phyloP scores from a whole-genome alignment of 2,329 filamentous ascomycete genomes.

The Aspergillus tanneri region DNA sequence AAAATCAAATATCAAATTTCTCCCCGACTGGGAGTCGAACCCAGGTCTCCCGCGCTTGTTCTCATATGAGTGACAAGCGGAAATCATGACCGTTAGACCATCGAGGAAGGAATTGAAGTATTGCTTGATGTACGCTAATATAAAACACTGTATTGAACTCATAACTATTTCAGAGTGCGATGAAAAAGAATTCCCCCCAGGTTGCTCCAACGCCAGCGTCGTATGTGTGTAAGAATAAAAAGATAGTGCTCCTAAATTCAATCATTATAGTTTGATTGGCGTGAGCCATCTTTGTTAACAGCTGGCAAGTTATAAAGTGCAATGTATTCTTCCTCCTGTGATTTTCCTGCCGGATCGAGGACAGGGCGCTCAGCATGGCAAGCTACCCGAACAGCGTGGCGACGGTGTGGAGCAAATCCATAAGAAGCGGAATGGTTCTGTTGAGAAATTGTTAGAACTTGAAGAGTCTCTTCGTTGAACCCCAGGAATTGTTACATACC shows the following conservation, averaged over 20 bases:
- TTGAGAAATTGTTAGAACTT: conserved; percentile 2
- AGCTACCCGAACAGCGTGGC: conserved; percentile 55
- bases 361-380: conserved; percentile 49
- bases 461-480: background rate
- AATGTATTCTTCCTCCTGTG: conserved; percentile 56
- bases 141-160: background rate
- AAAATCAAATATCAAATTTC: no score
- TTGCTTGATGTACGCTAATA: background rate
- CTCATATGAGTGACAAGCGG: no score
- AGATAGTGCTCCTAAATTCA: background rate
- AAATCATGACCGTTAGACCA: no score
- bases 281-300: conserved; percentile 57
- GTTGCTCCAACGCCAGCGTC: conserved; percentile 1
- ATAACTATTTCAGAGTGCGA: background rate
- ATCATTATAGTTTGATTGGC: conserved; percentile 60
- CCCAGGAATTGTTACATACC: conserved; percentile 36
- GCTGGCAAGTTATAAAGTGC: conserved; percentile 49
- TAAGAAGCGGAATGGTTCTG: conserved; percentile 57
- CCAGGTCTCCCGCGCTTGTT: no score
- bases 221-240: background rate
- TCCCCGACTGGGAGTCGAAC: no score
- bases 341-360: conserved; percentile 46
- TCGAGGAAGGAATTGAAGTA: no score
- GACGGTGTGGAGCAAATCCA: conserved; percentile 57
- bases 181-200: background rate